phyloP scores from a whole-genome alignment of 1,284 basidiomycete species.

The Inonotus hispidus region DNA sequence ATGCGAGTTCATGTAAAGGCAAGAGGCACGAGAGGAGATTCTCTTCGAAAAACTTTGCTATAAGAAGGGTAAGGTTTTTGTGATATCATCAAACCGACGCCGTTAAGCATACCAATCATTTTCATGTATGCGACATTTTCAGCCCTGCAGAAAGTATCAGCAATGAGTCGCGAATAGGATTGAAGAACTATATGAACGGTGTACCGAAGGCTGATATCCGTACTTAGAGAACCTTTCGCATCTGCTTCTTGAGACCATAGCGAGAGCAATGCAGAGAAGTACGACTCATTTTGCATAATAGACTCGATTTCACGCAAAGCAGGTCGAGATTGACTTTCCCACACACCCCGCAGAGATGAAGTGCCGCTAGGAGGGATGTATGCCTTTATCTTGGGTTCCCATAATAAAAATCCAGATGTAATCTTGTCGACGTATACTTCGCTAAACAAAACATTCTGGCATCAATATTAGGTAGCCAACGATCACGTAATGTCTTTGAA shows the following conservation, averaged over 20 bases:
- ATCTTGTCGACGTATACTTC: slow-evolving; percentile 73
- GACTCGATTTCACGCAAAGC: slow-evolving; percentile 56
- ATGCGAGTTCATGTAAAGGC: slow-evolving; percentile 49
- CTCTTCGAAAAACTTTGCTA: slow-evolving; percentile 65
- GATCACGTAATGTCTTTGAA: background rate
- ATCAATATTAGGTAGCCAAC: background rate
- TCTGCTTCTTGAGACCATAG: slow-evolving; percentile 73
- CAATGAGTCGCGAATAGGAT: background rate
- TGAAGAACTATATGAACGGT: background rate
- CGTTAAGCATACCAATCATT: slow-evolving; percentile 47
- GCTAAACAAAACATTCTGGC: background rate
- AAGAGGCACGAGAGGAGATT: slow-evolving; percentile 50
- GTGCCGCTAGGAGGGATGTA: slow-evolving; percentile 49
- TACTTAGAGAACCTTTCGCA: slow-evolving; percentile 40
- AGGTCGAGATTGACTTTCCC: slow-evolving; percentile 61
- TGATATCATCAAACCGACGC: slow-evolving; percentile 15
- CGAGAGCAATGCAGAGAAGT: slow-evolving; percentile 53
- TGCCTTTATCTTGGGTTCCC: slow-evolving; percentile 70
- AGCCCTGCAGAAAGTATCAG: slow-evolving; percentile 14
- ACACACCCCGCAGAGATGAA: slow-evolving; percentile 43
- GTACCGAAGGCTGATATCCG: slow-evolving; percentile 41
- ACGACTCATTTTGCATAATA: slow-evolving; percentile 46
- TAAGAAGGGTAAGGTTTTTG: slow-evolving; percentile 12
- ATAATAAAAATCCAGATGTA: slow-evolving; percentile 81
- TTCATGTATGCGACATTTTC: slow-evolving; percentile 69